Conservation (phyloP, 176 grass and related monocot genomes). For the Rhynchospora breviuscula region DNA sequence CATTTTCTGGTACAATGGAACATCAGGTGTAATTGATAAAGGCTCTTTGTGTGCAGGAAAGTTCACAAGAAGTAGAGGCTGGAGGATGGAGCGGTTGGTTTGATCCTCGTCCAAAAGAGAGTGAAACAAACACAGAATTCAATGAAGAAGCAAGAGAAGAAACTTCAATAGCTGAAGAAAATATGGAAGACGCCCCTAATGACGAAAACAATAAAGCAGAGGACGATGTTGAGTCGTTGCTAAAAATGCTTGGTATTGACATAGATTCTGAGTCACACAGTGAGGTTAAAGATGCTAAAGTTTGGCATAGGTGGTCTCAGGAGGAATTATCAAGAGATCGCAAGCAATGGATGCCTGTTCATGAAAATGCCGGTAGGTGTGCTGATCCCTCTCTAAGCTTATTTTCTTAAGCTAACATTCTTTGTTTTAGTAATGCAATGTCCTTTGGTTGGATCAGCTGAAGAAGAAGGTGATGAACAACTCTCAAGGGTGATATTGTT, state of each 20-base stretch:
- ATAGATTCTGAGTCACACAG: conserved; percentile 61
- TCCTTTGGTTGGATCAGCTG: conserved; percentile 31
- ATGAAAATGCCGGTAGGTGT: conserved; percentile 53
- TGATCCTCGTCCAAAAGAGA: conserved; percentile 46
- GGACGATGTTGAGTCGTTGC: conserved; percentile 80
- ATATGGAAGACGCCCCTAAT: conserved; percentile 41
- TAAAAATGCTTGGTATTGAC: conserved; percentile 92
- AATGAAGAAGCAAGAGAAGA: conserved; percentile 29
- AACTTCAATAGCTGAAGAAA: conserved; percentile 32
- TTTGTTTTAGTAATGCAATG: conserved; percentile 28
- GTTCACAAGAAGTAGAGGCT: conserved; percentile 46
- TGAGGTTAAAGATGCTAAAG: conserved; percentile 89
- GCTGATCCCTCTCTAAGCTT: conserved; percentile 8
- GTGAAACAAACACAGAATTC: conserved; percentile 22
- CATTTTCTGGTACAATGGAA: conserved; percentile 1
- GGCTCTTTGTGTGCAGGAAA: conserved; percentile 48
- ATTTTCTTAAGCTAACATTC: conserved; percentile 18
- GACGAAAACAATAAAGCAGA: conserved; percentile 43
- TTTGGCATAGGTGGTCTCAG: conserved; percentile 86
- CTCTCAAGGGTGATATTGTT: conserved; percentile 94
- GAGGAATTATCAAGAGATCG: conserved; percentile 70
- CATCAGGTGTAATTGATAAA: conserved; percentile 25
- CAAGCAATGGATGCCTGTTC: conserved; percentile 91
- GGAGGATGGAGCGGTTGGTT: conserved; percentile 96
- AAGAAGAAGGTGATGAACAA: conserved; percentile 55